phyloP scores from a whole-genome alignment of 83 land plant genomes.

The Picea abies region DNA sequence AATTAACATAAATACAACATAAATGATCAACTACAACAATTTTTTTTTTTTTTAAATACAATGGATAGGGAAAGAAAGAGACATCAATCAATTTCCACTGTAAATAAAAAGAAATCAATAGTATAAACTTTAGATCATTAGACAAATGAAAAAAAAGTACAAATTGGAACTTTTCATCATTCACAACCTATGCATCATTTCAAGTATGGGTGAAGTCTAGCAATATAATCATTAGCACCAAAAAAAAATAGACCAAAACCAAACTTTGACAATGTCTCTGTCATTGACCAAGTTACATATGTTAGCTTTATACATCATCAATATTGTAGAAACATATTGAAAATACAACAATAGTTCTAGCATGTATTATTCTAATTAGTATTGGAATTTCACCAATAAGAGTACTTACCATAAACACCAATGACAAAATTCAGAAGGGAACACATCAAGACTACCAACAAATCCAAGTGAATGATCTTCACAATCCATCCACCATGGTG shows the following conservation, averaged over 20 bases:
- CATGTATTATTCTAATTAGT: neutral
- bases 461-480: slow-evolving; percentile 77
- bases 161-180: slow-evolving; percentile 84
- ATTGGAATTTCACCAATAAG: neutral
- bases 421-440: slow-evolving; percentile 86
- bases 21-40: neutral
- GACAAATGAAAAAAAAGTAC: neutral
- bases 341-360: neutral
- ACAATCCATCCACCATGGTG: slow-evolving; percentile 99
- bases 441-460: slow-evolving; percentile 79
- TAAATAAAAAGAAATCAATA: neutral
- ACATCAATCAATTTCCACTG: neutral
- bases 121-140: neutral
- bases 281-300: slow-evolving; percentile 12
- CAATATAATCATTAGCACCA: slow-evolving; percentile 90
- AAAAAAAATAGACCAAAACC: slow-evolving; percentile 87
- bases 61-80: slow-evolving; percentile 1
- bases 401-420: slow-evolving; percentile 73
- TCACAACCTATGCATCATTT: slow-evolving; percentile 98
- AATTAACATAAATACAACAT: neutral
- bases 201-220: slow-evolving; percentile 88
- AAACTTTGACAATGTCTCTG: slow-evolving; percentile 79
- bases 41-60: slow-evolving; percentile 9
- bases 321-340: neutral
- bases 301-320: neutral